phyloP scores from a whole-genome alignment of 257 asterid genomes.

The Plectranthus barbatus region DNA sequence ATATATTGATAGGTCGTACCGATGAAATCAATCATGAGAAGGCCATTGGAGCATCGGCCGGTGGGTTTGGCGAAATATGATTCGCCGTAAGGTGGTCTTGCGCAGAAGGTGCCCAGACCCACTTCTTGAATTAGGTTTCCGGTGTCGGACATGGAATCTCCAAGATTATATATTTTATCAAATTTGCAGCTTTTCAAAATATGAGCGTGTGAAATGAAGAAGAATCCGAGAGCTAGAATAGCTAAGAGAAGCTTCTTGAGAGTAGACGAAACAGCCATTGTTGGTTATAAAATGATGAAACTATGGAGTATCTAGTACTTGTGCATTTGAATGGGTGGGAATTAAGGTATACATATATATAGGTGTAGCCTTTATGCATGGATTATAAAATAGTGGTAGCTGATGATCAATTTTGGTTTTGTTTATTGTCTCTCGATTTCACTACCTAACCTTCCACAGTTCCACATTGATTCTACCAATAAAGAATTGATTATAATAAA shows the following conservation, averaged over 20 bases:
- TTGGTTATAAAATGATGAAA: not conserved
- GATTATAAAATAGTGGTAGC: too few relatives aligned
- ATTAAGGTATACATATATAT: too few relatives aligned
- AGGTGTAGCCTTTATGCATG: too few relatives aligned
- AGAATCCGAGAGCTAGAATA: not conserved
- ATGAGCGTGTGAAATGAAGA: not conserved
- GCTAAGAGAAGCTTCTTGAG: not conserved
- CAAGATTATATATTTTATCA: not conserved
- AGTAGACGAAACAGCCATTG: not conserved
- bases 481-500: too few relatives aligned
- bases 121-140: conserved; percentile 8
- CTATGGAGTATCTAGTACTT: too few relatives aligned
- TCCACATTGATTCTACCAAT: too few relatives aligned
- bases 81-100: conserved; percentile 8
- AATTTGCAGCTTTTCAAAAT: not conserved
- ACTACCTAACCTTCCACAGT: too few relatives aligned
- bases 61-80: not conserved
- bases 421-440: too few relatives aligned
- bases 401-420: too few relatives aligned
- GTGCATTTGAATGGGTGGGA: too few relatives aligned
- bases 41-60: conserved; percentile 13
- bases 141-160: conserved; percentile 14
- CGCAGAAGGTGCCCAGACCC: not conserved
- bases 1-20: not conserved
- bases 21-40: conserved; percentile 11